Evolutionary conservation across 805 yeast species (phyloP).

Genomic region (Ogataea pignaliae): DNA sequence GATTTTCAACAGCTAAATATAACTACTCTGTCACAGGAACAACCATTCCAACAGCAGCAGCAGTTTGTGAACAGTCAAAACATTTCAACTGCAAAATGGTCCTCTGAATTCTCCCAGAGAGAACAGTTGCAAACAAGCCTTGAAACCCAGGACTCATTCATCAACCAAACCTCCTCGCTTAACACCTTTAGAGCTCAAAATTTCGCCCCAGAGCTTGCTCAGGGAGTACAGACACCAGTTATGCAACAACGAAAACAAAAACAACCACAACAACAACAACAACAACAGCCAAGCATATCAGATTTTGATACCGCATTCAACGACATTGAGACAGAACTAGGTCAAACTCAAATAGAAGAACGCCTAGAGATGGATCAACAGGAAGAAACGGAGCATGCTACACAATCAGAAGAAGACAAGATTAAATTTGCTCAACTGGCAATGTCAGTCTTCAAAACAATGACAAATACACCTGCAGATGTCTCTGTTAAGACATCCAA

Average conservation of each 20-base stretch:
- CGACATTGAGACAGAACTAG: conserved; percentile 24
- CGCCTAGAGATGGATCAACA: conserved; percentile 1
- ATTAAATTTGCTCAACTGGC: conserved; percentile 37
- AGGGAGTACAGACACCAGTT: background rate
- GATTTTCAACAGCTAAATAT: conserved; percentile 20
- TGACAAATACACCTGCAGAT: conserved; percentile 29
- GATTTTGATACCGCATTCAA: conserved; percentile 27
- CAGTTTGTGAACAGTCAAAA: background rate
- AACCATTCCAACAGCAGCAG: background rate
- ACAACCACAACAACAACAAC: conserved; percentile 4
- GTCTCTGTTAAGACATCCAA: conserved; percentile 27
- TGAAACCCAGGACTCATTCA: conserved; percentile 9
- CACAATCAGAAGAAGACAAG: conserved; percentile 27
- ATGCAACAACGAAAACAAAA: conserved; percentile 1
- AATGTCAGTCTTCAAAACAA: conserved; percentile 32
- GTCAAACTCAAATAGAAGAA: conserved; percentile 2
- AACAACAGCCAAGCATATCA: background rate
- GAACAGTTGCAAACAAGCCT: conserved; percentile 5
- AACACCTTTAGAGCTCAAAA: background rate
- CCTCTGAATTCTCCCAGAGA: conserved; percentile 9
- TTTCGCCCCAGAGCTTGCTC: background rate
- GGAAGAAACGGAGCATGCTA: conserved; percentile 3
- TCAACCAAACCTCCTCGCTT: background rate
- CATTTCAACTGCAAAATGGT: conserved; percentile 5
- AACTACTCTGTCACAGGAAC: background rate